Evolutionary conservation across 2,329 filamentous ascomycete genomes (phyloP).

Genomic region (Aureobasidium sp.): DNA sequence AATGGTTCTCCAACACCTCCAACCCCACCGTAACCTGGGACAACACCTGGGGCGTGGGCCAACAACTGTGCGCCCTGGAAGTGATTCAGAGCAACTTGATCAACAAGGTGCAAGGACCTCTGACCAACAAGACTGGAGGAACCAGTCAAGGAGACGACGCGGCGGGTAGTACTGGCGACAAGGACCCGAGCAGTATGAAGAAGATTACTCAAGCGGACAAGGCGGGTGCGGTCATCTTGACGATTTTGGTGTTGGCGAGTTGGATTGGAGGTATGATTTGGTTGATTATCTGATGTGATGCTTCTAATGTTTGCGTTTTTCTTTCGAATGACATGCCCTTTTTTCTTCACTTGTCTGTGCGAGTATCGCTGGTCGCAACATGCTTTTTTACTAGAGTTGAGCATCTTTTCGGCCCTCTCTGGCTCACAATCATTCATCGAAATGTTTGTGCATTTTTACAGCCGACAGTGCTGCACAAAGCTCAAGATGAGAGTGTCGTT

Average conservation of each 20-base stretch:
- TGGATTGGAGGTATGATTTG: slow-evolving; percentile 45
- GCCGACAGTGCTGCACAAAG: too few relatives aligned
- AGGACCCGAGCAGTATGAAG: slow-evolving; percentile 25
- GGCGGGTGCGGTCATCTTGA: slow-evolving; percentile 62
- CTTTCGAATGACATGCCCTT: too few relatives aligned
- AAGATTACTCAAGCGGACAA: slow-evolving; percentile 54
- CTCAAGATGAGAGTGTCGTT: too few relatives aligned
- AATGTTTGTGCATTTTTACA: too few relatives aligned
- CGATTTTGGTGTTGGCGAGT: slow-evolving; percentile 48
- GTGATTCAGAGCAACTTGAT: slow-evolving; percentile 40
- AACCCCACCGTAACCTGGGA: slow-evolving; percentile 28
- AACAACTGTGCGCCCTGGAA: slow-evolving; percentile 47
- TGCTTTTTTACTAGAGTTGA: too few relatives aligned
- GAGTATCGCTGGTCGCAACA: too few relatives aligned
- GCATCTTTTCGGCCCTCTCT: too few relatives aligned
- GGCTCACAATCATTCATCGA: too few relatives aligned
- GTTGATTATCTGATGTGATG: slow-evolving; percentile 9
- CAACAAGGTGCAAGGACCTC: slow-evolving; percentile 29
- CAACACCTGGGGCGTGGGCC: slow-evolving; percentile 36
- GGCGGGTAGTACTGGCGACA: slow-evolving; percentile 29
- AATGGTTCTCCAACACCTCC: slow-evolving; percentile 29
- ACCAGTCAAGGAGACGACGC: slow-evolving; percentile 42
- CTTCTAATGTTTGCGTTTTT: too few relatives aligned
- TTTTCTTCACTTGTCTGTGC: too few relatives aligned
- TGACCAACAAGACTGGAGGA: slow-evolving; percentile 48